phyloP scores from a whole-genome alignment of 331 rosid species.

The Malus hybrid region DNA sequence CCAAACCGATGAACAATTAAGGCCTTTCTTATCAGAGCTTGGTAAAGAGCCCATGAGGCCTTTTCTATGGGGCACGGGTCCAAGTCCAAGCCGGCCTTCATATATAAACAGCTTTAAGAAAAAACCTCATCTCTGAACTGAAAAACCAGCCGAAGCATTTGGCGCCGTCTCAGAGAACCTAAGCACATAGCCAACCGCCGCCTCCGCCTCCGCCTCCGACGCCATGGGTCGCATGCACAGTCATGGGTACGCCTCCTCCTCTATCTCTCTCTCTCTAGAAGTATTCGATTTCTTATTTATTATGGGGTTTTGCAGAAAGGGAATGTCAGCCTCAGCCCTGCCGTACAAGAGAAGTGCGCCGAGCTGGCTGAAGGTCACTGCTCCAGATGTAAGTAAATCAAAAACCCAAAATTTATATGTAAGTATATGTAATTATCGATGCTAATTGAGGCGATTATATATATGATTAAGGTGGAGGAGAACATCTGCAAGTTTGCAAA shows the following conservation, averaged over 20 bases:
- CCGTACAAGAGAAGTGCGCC: conserved; percentile 26
- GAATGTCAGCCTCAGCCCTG: conserved; percentile 24
- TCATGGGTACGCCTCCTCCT: conserved; percentile 7
- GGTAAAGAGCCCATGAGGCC: background rate
- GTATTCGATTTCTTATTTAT: background rate
- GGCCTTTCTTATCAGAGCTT: too few species aligned
- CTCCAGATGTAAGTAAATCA: conserved; percentile 15
- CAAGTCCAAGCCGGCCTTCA: background rate
- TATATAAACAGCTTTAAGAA: background rate
- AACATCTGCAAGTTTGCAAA: conserved; percentile 20
- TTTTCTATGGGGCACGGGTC: background rate
- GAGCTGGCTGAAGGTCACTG: conserved; percentile 25
- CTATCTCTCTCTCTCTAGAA: background rate
- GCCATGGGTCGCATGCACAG: conserved; percentile 34
- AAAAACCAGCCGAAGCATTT: background rate
- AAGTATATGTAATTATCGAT: background rate
- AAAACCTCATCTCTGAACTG: background rate
- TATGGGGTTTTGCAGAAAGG: conserved; percentile 12
- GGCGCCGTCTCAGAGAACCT: background rate
- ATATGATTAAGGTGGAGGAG: conserved; percentile 10
- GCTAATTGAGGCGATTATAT: background rate
- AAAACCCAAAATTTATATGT: background rate
- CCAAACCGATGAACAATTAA: background rate
- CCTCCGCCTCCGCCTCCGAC: background rate
- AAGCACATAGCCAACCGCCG: background rate